Evolutionary conservation across 2,329 filamentous ascomycete species (phyloP), one percentile per base, ranked within the genome.

Genomic region (Sarocladiaceae sp.): DNA sequence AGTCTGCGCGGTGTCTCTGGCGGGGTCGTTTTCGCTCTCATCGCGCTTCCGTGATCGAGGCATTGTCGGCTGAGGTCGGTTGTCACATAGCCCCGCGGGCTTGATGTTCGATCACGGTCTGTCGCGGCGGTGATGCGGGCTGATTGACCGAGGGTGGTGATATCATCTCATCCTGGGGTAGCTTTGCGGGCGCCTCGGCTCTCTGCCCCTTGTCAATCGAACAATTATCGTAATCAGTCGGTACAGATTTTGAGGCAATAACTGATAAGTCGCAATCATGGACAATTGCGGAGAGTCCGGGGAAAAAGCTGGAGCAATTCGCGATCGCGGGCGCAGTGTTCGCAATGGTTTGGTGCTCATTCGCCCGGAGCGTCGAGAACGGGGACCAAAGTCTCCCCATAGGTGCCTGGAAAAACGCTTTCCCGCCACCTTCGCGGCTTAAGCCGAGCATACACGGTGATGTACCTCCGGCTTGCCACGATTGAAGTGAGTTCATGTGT

Each of bases 1-100:
- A 26, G 60, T 55, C 46, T 61, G 53, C 17, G 57, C 52, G 47
- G 59, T 57, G 52, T 63, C 62, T 50, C 28, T 44, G 22, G 40
- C 11, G 22, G 57, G 40, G 12, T 44, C 40, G 31, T 15, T 40
- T 4, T 20, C 40, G n/a, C 48, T 26, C 40, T 44, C 40, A 10
- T 44, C 40, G 40, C 40, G 40, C 22, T 44, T 44, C 6, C 40
- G 40, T 44, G 40, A 44, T 22, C 40, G 40, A 44, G 40, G 40
- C 40, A 44, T 44, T 23, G 15, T 44, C 40, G 40, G 17, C 20
- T 44, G 20, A 22, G 7, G 15, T 28, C 8, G 23, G 11, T 26
- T 10, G 23, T n/a, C 40, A 26, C 40, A 44, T 44, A 44, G 40
- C 40, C 40, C 23, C 23, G 15, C 22, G n/a, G n/a, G n/a, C 10